Evolutionary conservation across 192 early-diverging fungal species (phyloP).

Genomic region (Coemansia sp.): DNA sequence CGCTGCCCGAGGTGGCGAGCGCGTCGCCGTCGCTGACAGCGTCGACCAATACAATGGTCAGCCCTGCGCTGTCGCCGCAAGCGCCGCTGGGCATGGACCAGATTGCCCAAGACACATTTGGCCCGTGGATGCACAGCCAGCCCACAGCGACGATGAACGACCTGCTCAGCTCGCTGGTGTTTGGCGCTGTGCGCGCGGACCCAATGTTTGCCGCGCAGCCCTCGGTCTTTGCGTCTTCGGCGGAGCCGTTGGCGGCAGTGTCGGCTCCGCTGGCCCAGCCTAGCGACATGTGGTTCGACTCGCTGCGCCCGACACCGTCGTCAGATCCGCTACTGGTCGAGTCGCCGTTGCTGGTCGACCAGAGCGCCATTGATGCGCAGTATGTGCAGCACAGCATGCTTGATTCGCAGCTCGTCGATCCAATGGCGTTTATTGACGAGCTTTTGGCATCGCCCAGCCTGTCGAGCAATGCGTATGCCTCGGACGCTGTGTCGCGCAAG

Average conservation of each 20-base stretch:
- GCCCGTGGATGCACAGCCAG: constrained; percentile 5
- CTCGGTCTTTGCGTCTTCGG: neutral
- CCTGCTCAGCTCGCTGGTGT: constrained; percentile 16
- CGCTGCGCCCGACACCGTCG: neutral
- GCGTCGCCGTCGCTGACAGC: neutral
- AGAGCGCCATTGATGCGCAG: constrained; percentile 24
- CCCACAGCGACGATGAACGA: constrained; percentile 15
- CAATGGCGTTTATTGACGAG: constrained; percentile 46
- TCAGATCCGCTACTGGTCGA: constrained; percentile 27
- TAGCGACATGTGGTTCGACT: neutral
- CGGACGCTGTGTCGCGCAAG: constrained; percentile 22
- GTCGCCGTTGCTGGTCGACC: constrained; percentile 40
- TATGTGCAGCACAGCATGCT: constrained; percentile 12
- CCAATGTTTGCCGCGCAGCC: constrained; percentile 39
- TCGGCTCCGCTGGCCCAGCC: constrained; percentile 13
- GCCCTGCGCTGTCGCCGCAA: constrained; percentile 9
- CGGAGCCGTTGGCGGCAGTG: neutral
- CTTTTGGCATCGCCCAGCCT: constrained; percentile 35
- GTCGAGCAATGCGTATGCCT: constrained; percentile 3
- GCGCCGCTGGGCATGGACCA: constrained; percentile 36
- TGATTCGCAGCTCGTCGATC: constrained; percentile 40
- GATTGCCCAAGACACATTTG: constrained; percentile 47
- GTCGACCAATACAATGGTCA: constrained; percentile 10
- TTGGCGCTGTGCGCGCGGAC: constrained; percentile 37
- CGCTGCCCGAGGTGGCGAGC: neutral